Conservation (phyloP, 331 rosid species). For the Malus hybrid region DNA sequence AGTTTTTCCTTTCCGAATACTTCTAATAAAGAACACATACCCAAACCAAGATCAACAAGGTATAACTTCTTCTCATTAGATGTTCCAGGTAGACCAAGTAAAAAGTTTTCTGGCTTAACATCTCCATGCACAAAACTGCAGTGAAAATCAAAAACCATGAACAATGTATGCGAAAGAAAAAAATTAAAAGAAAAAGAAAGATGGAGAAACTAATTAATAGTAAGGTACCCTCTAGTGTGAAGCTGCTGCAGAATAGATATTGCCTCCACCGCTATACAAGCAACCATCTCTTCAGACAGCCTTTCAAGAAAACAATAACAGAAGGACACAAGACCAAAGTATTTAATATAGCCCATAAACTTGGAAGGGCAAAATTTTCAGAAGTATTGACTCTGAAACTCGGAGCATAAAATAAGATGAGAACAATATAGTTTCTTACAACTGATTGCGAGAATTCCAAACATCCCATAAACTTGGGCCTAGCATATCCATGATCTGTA, state of each 20-base stretch:
- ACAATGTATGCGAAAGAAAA: neutral
- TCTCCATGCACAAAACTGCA: too few species aligned
- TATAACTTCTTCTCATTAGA: constrained; percentile 26
- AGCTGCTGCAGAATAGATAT: constrained; percentile 32
- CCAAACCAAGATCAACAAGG: constrained; percentile 35
- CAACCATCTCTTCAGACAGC: constrained; percentile 33
- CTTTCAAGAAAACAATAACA: constrained; percentile 4
- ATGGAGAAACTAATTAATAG: neutral
- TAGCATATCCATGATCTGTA: constrained; percentile 32
- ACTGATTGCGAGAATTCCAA: constrained; percentile 31
- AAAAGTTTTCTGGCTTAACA: too few species aligned
- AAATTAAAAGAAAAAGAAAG: neutral
- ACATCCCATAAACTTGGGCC: constrained; percentile 8
- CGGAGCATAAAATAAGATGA: neutral
- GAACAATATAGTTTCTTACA: constrained; percentile 14
- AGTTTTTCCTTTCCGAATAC: neutral
- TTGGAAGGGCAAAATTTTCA: neutral
- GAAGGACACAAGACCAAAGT: neutral
- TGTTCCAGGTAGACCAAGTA: constrained; percentile 28
- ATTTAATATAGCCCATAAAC: neutral
- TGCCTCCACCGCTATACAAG: constrained; percentile 39
- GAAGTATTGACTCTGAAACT: neutral
- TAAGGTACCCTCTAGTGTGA: constrained; percentile 23
- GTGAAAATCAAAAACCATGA: neutral
- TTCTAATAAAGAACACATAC: constrained; percentile 6